A percentile compares a stretch with the other conserved stretches of the same genome.
These are phyloP conservation scores for Eutrema japonicum DNA, from an alignment of 345 rosid species.

Conservation along the genomic window DNA sequence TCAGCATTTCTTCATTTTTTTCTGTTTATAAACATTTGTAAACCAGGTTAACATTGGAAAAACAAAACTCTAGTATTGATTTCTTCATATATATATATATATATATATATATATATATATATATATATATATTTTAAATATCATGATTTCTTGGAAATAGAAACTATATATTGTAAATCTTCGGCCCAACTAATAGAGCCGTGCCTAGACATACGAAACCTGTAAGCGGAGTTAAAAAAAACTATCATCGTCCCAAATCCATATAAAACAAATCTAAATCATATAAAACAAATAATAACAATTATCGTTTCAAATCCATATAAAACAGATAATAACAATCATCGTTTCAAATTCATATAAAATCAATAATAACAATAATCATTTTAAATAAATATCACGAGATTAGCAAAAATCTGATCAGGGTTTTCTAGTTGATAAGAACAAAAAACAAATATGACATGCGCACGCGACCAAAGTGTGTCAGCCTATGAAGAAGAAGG, in stretches of 20 bases:
- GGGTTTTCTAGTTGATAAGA: neutral
- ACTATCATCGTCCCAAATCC: too few species aligned
- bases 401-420: neutral
- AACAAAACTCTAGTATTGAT: neutral
- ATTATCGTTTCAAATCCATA: too few species aligned
- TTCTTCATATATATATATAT: neutral
- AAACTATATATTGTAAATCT: neutral
- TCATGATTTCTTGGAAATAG: neutral
- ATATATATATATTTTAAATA: neutral
- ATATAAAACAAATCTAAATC: too few species aligned
- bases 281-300: too few species aligned
- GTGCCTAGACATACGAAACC: too few species aligned
- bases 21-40: slow-evolving; percentile 7
- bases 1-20: slow-evolving; percentile 10
- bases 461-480: slow-evolving; percentile 16
- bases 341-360: too few species aligned
- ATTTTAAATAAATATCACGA: too few species aligned
- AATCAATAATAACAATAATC: too few species aligned
- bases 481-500: slow-evolving; percentile 33
- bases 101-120: neutral
- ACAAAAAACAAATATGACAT: neutral
- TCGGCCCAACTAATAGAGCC: neutral
- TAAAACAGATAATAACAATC: too few species aligned
- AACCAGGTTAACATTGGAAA: neutral
- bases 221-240: too few species aligned